phyloP scores from a whole-genome alignment of 768 basidiomycete genomes.

The Trichaptum fuscoviolaceum region DNA sequence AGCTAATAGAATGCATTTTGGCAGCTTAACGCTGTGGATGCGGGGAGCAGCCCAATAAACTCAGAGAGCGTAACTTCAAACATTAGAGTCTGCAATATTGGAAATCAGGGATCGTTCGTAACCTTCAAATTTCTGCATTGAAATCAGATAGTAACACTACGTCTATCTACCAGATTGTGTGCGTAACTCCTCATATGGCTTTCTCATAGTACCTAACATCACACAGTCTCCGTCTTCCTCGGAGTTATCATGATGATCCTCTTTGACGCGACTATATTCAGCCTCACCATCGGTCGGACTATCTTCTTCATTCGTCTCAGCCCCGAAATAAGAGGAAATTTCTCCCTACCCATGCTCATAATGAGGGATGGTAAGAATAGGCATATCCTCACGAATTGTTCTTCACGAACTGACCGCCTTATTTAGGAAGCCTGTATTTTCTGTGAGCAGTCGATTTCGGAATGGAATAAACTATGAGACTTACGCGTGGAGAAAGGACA shows the following conservation, averaged over 20 bases:
- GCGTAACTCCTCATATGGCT: neutral
- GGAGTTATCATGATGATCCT: neutral
- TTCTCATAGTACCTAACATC: neutral
- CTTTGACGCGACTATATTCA: neutral
- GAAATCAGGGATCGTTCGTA: neutral
- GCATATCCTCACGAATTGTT: neutral
- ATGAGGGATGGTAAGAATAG: neutral
- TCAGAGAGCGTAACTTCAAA: neutral
- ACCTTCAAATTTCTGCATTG: neutral
- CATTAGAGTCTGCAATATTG: neutral
- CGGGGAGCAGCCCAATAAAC: neutral
- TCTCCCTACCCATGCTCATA: neutral
- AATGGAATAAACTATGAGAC: neutral
- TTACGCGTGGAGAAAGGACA: neutral
- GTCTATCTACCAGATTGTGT: neutral
- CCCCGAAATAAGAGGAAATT: neutral
- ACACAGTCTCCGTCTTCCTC: neutral
- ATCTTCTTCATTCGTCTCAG: neutral
- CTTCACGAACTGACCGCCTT: neutral
- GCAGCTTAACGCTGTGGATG: neutral
- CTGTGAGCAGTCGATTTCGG: neutral
- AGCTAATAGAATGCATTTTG: neutral
- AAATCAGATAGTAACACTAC: neutral
- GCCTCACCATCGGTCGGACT: slow-evolving; percentile 1
- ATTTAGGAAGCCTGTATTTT: neutral